Base-by-base conservation (phyloP, 345 rosid genomes). In the Citrus cavaleriei region DNA sequence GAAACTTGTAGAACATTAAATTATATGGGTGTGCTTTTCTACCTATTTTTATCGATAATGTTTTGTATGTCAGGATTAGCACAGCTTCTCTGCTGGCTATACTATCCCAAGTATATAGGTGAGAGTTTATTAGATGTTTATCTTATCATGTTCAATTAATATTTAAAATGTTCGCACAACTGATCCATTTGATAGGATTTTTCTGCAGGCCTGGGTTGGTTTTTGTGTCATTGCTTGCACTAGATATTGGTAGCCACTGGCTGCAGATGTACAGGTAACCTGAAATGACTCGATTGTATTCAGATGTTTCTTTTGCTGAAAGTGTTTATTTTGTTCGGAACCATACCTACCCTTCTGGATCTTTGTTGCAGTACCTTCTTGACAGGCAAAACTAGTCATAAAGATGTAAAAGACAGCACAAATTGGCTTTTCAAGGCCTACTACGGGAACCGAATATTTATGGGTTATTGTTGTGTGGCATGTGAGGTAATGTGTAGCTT, bases 241-340 rank as follows among this genome's bases (percentile, higher is more conserved):
- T 95, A 28, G 99, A 95, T 88, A 91, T 95, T 68, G 91, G 86
- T 72, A 93, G 98, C 84, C 99, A 95, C 80, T 95, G 97, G 98
- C 88, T 95, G 54, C 99, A 92, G 86, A 91, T 95, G 97, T 92
- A 92, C 85, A 95, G 98, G 98, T 93, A 85, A 70, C 82, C 60
- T 66, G 16, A 30, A 28, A 25, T 38, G 28, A 27, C 21, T 57
- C 14, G 7, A 38, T 13, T 68, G 70, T 37, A 74, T 68, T 58
- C 75, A 57, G 19, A 62, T 16, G 9, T 60, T 66, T 74, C 22
- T 30, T n/a, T 58, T 54, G 51, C 19, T 16, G 60, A 58, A 70
- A 14, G 28, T 54, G 19, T 66, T 73, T 57, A 30, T 74, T 58
- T 25, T 69, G 37, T 74, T 74, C 2, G n/a, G 27, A 67, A 73